phyloP scores from a whole-genome alignment of 2,329 filamentous ascomycete species.

The Epichloe brachyelytri region DNA sequence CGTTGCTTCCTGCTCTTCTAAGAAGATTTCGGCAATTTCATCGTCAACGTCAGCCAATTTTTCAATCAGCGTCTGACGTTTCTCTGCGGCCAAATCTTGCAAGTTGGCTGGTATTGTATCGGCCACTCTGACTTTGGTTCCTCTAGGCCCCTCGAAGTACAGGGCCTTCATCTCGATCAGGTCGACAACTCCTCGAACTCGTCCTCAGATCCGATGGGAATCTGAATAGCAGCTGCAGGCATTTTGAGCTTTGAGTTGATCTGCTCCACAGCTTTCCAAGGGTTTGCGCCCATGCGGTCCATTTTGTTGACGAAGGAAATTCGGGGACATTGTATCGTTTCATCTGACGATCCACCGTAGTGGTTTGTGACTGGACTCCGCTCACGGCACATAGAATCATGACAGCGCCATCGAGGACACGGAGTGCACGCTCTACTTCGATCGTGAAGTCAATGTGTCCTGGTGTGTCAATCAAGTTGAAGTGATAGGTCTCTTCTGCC shows the following conservation, averaged over 20 bases:
- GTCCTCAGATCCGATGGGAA: conserved; percentile 88
- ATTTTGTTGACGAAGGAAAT: conserved; percentile 99
- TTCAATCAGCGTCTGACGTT: conserved; percentile 77
- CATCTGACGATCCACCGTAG: conserved; percentile 98
- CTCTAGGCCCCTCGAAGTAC: conserved; percentile 77
- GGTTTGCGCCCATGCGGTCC: conserved; percentile 97
- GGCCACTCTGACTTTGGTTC: conserved; percentile 59
- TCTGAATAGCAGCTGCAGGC: conserved; percentile 81
- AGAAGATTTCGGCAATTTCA: conserved; percentile 88
- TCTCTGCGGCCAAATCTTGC: conserved; percentile 63
- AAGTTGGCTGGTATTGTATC: conserved; percentile 78
- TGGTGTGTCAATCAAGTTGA: conserved; percentile 97
- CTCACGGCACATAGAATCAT: conserved; percentile 98
- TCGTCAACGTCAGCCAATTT: conserved; percentile 95
- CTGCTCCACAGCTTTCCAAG: conserved; percentile 93
- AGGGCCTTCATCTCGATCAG: conserved; percentile 84
- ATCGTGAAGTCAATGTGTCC: conserved; percentile 99
- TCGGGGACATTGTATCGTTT: conserved; percentile 93
- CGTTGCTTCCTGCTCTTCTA: conserved; percentile 74
- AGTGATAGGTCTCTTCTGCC: conserved; percentile 82
- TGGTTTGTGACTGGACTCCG: conserved; percentile 94
- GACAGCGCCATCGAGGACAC: conserved; percentile 90
- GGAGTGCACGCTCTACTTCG: conserved; percentile 87
- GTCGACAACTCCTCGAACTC: conserved; percentile 84
- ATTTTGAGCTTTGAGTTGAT: conserved; percentile 95